Evolutionary conservation across 306 rosid genomes (phyloP).

Genomic region (Aeschynomene evenia): DNA sequence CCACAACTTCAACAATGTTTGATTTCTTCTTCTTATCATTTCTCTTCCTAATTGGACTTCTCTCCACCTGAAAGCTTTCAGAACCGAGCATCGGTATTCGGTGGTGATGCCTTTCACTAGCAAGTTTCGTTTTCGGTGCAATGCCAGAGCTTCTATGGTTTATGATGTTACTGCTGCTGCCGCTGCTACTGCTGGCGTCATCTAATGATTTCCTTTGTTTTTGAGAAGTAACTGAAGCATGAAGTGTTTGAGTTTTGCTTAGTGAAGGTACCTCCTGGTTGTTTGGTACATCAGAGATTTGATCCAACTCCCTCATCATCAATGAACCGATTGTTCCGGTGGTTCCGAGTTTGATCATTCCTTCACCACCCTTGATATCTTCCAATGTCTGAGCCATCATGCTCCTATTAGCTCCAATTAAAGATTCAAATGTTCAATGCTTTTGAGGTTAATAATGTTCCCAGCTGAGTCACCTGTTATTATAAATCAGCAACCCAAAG

Average conservation of each 20-base stretch:
- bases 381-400: conserved; percentile 81
- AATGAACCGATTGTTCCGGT: conserved; percentile 72
- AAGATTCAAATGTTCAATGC: conserved; percentile 18
- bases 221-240: conserved; percentile 34
- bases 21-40: conserved; percentile 53
- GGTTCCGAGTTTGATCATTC: conserved; percentile 62
- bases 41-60: conserved; percentile 52
- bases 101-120: conserved; percentile 45
- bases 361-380: conserved; percentile 61
- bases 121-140: conserved; percentile 39
- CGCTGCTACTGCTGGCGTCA: conserved; percentile 58
- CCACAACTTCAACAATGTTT: conserved; percentile 74
- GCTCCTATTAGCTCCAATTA: conserved; percentile 30
- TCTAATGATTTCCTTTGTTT: conserved; percentile 54
- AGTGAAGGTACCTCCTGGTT: conserved; percentile 43
- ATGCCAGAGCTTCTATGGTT: conserved; percentile 39
- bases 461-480: conserved; percentile 37
- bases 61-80: conserved; percentile 37
- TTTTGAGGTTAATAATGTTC: conserved; percentile 18
- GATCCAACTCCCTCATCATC: conserved; percentile 75
- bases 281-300: conserved; percentile 42
- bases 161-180: conserved; percentile 35
- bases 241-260: conserved; percentile 38
- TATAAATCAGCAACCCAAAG: conserved; percentile 27
- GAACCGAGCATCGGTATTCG: conserved; percentile 66